phyloP scores from a whole-genome alignment of 495 filamentous ascomycete species.

The Trichoderma erinaceum region DNA sequence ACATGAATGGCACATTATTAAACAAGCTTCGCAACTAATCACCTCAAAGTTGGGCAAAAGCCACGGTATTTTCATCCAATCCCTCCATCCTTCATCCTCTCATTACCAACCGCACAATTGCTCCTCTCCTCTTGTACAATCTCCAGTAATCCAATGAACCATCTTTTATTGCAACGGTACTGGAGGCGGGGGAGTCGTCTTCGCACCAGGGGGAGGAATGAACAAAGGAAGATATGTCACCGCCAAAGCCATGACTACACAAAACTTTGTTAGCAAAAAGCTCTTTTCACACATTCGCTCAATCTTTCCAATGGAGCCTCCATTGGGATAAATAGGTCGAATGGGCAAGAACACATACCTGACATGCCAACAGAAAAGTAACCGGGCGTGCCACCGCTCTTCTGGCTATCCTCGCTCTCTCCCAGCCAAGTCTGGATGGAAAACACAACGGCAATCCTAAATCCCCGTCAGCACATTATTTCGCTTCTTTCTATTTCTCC shows the following conservation, averaged over 20 bases:
- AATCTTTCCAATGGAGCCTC: neutral
- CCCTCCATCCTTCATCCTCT: neutral
- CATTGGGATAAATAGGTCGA: neutral
- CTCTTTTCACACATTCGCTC: too few relatives aligned
- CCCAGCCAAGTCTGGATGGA: constrained; percentile 80
- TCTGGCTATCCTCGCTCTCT: constrained; percentile 71
- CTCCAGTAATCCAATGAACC: neutral
- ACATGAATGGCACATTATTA: neutral
- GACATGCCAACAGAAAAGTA: constrained; percentile 85
- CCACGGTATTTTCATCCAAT: neutral
- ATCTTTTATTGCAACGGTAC: constrained; percentile 22
- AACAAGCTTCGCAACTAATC: neutral
- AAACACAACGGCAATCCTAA: constrained; percentile 76
- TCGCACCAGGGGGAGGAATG: constrained; percentile 53
- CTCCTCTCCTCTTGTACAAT: neutral
- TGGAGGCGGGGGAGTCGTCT: constrained; percentile 40
- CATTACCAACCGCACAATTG: neutral
- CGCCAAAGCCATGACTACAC: constrained; percentile 68
- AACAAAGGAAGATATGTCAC: constrained; percentile 85
- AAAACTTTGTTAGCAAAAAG: too few relatives aligned
- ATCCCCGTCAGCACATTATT: neutral
- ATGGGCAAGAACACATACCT: constrained; percentile 55
- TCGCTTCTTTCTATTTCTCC: neutral
- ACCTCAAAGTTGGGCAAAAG: too few relatives aligned
- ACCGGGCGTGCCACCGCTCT: constrained; percentile 61